phyloP scores from a whole-genome alignment of 192 early-diverging fungal species.

The Coemansia sp. region DNA sequence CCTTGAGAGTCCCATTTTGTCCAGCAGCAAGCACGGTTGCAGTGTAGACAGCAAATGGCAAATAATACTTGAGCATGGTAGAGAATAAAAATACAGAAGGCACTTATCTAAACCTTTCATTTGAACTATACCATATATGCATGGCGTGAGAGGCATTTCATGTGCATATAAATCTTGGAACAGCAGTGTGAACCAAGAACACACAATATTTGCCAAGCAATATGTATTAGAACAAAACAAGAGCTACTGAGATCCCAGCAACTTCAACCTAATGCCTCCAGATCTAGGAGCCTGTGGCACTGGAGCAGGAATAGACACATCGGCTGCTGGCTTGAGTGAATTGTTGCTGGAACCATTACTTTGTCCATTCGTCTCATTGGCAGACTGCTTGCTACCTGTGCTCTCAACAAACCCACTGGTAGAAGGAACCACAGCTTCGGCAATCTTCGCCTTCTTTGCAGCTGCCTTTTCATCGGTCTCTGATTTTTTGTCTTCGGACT shows the following conservation, averaged over 20 bases:
- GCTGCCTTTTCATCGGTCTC: not conserved
- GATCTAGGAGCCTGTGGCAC: slow-evolving; percentile 31
- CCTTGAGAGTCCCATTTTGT: too few relatives aligned
- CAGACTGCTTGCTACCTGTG: not conserved
- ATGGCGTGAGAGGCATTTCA: too few relatives aligned
- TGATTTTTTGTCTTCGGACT: not conserved
- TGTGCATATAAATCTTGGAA: not conserved
- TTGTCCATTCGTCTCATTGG: slow-evolving; percentile 1
- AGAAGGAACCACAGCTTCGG: slow-evolving; percentile 32
- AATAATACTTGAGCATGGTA: too few relatives aligned
- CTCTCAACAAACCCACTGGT: slow-evolving; percentile 33
- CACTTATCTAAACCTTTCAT: too few relatives aligned
- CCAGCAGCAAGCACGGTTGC: too few relatives aligned
- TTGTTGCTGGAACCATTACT: not conserved
- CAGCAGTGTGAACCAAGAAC: not conserved
- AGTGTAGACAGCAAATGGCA: too few relatives aligned
- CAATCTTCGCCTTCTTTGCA: slow-evolving; percentile 28
- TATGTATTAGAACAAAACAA: slow-evolving; percentile 2
- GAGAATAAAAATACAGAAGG: too few relatives aligned
- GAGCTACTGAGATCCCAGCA: slow-evolving; percentile 20
- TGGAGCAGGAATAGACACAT: slow-evolving; percentile 23
- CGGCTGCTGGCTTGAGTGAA: not conserved
- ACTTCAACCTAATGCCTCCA: slow-evolving; percentile 42
- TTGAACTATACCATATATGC: too few relatives aligned
- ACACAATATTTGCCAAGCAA: too few relatives aligned